Conservation (phyloP, 2,329 filamentous ascomycete genomes). For the Orbilia ellipsospora region DNA sequence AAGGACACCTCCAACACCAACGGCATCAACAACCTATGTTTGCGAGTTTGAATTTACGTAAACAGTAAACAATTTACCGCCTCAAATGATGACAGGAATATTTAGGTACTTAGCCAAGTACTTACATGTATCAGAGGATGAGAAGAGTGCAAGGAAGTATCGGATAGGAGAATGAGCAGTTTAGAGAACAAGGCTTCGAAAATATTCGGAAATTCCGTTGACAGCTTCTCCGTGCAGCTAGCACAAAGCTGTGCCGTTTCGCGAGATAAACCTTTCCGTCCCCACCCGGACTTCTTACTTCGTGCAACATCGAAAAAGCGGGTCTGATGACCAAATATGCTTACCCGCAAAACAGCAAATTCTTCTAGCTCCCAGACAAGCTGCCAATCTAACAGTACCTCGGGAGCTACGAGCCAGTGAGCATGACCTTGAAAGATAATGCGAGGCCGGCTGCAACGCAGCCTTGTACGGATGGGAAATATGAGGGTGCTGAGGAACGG, state of each 20-base stretch:
- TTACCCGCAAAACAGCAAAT: background rate
- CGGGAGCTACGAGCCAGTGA: constrained; percentile 16
- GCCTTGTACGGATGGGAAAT: background rate
- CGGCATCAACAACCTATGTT: background rate
- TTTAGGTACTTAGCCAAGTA: background rate
- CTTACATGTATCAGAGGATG: no score
- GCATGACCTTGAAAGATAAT: background rate
- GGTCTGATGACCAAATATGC: constrained; percentile 36
- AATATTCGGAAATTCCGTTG: no score
- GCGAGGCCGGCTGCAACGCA: background rate
- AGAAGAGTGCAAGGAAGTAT: no score
- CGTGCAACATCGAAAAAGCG: constrained; percentile 32
- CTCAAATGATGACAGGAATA: background rate
- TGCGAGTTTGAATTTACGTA: no score
- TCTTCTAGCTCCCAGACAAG: no score
- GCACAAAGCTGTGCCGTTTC: background rate
- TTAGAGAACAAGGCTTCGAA: no score
- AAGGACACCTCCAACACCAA: background rate
- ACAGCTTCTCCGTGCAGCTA: no score
- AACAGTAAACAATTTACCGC: no score
- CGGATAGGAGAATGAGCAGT: no score
- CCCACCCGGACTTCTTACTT: constrained; percentile 12
- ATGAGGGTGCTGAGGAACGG: no score
- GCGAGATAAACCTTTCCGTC: constrained; percentile 16
- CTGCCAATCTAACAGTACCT: constrained; percentile 12